These are phyloP conservation scores for Naematelia encephala DNA, from an alignment of 768 basidiomycete genomes.

Conservation along the genomic window DNA sequence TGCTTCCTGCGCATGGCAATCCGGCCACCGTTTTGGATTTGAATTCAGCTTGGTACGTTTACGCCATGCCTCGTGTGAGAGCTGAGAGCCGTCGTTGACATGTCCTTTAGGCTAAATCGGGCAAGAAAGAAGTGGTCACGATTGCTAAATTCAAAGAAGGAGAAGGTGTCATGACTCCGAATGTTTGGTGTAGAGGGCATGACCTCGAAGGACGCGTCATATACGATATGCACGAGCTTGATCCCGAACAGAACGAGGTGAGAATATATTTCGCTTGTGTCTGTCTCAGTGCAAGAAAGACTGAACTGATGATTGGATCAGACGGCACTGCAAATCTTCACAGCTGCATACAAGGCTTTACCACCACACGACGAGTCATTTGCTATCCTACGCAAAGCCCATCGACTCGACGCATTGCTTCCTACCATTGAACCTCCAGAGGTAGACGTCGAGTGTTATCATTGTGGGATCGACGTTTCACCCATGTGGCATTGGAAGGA, in stretches of 20 bases:
- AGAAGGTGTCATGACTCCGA: constrained; percentile 71
- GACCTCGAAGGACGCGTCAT: constrained; percentile 61
- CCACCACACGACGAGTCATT: constrained; percentile 64
- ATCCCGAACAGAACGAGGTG: constrained; percentile 73
- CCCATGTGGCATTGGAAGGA: constrained; percentile 35
- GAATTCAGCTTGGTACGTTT: constrained; percentile 77
- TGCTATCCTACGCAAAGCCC: constrained; percentile 81
- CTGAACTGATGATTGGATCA: constrained; percentile 50
- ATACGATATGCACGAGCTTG: constrained; percentile 79
- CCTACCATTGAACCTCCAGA: constrained; percentile 1
- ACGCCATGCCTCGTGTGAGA: background rate
- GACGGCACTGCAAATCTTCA: constrained; percentile 88
- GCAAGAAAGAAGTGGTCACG: constrained; percentile 64
- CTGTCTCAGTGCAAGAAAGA: too few species aligned
- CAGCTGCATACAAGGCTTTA: constrained; percentile 77
- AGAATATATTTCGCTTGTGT: too few species aligned
- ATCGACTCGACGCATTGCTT: constrained; percentile 71
- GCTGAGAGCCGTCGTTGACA: background rate
- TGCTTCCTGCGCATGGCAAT: constrained; percentile 82
- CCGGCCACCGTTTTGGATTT: constrained; percentile 82
- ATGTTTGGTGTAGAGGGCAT: constrained; percentile 76
- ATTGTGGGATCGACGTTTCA: constrained; percentile 39
- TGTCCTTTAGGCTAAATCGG: constrained; percentile 65
- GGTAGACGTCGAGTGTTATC: constrained; percentile 14
- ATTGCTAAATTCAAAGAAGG: constrained; percentile 71